Evolutionary conservation across 192 early-diverging fungal genomes (phyloP), one percentile per base, ranked within the genome.

Genomic region (Linderina pennispora): DNA sequence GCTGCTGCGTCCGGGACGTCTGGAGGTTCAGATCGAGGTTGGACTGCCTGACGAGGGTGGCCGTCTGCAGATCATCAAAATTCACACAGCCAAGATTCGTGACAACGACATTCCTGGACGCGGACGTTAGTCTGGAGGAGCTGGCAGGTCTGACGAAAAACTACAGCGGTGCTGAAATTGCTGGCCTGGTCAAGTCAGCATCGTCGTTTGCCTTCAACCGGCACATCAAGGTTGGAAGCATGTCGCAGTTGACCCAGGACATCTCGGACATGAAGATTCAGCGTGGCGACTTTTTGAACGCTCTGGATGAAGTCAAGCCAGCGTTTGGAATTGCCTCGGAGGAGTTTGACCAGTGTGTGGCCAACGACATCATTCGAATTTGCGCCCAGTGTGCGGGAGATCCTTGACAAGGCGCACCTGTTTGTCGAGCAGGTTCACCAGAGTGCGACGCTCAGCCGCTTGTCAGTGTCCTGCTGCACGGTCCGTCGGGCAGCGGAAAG

Each of bases 11-110:
- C 92, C 96, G 20, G 96, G 87, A 17, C 87, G 92, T 74, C 68
- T 97, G 45, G 96, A 97, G 70, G 90, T 97, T 4, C 90, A 99
- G 40, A 92, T 96, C 81, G 96, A 99, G 65, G 89, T 99, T 45
- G 81, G 82, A 9, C 65, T 97, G 15, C 94, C 96, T 9, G 94
- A 99, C 65, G 92, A 96, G 61, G 50, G 73, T 1, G 94, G 94
- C 10, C 85, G 96, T 50, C 65, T 88, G 14, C 90, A 97, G 68
- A 99, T 99, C 48, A 65, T 97, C 39, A 97, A 94, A 57, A 92
- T 97, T 36, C 96, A 97, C 62, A 97, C 96, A 1, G 50, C 53
- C 22, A 60, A 89, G 81, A 94, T 93, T 78, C 75, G 77, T 23
- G 49, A 85, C 35, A 88, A 90, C 69, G 73, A 84, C 43, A 69